These are phyloP conservation scores for Ostreobium quekettii DNA, from an alignment of 139 green algal species.

Conservation along the genomic window DNA sequence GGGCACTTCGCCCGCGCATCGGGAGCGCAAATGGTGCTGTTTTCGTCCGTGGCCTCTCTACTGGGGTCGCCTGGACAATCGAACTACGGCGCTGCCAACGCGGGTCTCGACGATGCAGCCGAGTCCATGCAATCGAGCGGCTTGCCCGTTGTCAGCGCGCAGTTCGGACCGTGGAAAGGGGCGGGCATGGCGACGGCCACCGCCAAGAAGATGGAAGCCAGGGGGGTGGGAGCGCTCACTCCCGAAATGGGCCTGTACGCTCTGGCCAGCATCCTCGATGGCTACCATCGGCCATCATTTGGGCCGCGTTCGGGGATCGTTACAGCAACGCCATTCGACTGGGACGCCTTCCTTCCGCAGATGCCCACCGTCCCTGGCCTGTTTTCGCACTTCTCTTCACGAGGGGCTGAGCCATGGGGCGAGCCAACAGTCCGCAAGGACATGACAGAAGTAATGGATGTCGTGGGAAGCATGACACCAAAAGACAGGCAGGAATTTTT, in stretches of 20 bases:
- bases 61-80: constrained; percentile 57
- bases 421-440: neutral
- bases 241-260: constrained; percentile 36
- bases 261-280: constrained; percentile 26
- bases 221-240: constrained; percentile 43
- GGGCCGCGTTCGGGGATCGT: constrained; percentile 1
- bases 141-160: constrained; percentile 14
- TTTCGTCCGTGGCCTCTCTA: constrained; percentile 63
- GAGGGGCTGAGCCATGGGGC: too few species aligned
- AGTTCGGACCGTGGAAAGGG: constrained; percentile 38
- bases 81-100: constrained; percentile 71
- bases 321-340: constrained; percentile 16
- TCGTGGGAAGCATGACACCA: too few species aligned
- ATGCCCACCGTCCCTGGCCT: neutral
- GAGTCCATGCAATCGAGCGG: neutral
- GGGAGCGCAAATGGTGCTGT: constrained; percentile 41
- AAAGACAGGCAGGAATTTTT: neutral
- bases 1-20: constrained; percentile 16
- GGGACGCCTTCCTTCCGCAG: neutral
- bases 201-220: constrained; percentile 37
- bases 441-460: too few species aligned
- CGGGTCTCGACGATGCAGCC: constrained; percentile 41
- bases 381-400: neutral
- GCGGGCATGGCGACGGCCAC: constrained; percentile 46
- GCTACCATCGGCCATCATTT: too few species aligned